These are phyloP conservation scores for Gentiana straminea DNA, from an alignment of 257 asterid species.

Conservation along the genomic window DNA sequence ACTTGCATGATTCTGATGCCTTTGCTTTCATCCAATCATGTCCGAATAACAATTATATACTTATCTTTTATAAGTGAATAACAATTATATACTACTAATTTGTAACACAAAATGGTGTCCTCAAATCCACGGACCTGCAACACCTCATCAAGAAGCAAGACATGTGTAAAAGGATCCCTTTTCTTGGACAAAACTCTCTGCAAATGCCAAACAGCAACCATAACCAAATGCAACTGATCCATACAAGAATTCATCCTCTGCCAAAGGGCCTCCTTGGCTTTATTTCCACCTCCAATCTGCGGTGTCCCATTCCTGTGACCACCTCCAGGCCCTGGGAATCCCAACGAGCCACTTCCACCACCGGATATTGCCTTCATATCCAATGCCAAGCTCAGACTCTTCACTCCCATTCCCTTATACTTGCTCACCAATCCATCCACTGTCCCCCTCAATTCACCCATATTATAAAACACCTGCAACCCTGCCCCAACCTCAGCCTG, in stretches of 20 bases:
- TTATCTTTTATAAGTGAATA: too few relatives aligned
- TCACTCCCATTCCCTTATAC: conserved; percentile 72
- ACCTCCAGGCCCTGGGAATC: conserved; percentile 86
- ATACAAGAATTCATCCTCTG: conserved; percentile 80
- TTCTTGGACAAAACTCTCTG: conserved; percentile 97
- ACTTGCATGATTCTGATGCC: too few relatives aligned
- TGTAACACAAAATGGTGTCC: background rate
- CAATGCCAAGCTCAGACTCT: conserved; percentile 63
- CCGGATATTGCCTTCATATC: conserved; percentile 87
- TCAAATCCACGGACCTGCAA: conserved; percentile 42
- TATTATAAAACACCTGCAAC: conserved; percentile 88
- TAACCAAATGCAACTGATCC: conserved; percentile 77
- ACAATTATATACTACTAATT: too few relatives aligned
- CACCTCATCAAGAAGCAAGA: conserved; percentile 83
- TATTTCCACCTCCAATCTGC: conserved; percentile 71
- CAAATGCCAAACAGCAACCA: conserved; percentile 94
- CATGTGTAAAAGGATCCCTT: conserved; percentile 94
- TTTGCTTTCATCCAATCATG: too few relatives aligned
- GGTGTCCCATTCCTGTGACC: conserved; percentile 93
- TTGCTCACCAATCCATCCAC: conserved; percentile 86
- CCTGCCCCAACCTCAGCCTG: conserved; percentile 98
- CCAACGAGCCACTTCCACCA: conserved; percentile 42
- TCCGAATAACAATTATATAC: too few relatives aligned
- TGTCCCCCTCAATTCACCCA: conserved; percentile 90
- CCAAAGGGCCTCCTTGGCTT: conserved; percentile 95